Evolutionary conservation across 2,329 filamentous ascomycete genomes (phyloP).

Genomic region (Xylaria sp.): DNA sequence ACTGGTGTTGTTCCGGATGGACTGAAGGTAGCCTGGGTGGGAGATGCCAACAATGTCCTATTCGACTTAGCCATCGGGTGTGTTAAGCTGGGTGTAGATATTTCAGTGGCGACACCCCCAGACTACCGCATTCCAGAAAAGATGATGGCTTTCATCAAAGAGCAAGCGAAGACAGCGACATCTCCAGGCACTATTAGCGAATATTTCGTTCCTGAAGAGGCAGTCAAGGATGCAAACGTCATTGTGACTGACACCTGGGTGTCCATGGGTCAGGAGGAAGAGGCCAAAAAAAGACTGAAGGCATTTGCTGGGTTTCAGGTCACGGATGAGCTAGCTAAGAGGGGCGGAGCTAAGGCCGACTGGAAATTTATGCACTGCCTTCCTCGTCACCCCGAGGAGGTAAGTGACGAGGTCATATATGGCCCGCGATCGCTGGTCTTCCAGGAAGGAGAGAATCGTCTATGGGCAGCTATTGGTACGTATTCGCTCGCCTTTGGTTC

Average conservation of each 20-base stretch:
- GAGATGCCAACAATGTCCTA: slow-evolving; percentile 96
- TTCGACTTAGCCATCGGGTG: slow-evolving; percentile 92
- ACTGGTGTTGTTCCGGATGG: slow-evolving; percentile 76
- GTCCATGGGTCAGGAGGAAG: slow-evolving; percentile 96
- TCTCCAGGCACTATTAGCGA: slow-evolving; percentile 75
- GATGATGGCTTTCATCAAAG: slow-evolving; percentile 79
- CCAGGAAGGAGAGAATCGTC: slow-evolving; percentile 90
- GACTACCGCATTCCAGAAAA: slow-evolving; percentile 82
- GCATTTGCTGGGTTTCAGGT: slow-evolving; percentile 93
- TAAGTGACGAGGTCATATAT: slow-evolving; percentile 95
- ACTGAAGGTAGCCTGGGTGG: slow-evolving; percentile 94
- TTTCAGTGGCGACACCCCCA: slow-evolving; percentile 86
- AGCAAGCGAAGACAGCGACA: slow-evolving; percentile 67
- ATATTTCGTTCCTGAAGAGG: slow-evolving; percentile 85
- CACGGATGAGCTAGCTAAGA: slow-evolving; percentile 83
- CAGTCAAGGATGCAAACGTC: slow-evolving; percentile 84
- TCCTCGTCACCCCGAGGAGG: slow-evolving; percentile 91
- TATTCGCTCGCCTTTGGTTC: slow-evolving; percentile 39
- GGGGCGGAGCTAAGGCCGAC: slow-evolving; percentile 83
- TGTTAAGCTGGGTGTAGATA: slow-evolving; percentile 85
- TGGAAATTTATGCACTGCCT: slow-evolving; percentile 99
- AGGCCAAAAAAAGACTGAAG: slow-evolving; percentile 78
- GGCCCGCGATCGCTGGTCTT: slow-evolving; percentile 87
- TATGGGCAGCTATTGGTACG: slow-evolving; percentile 87
- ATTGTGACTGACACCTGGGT: slow-evolving; percentile 98